Base-by-base conservation (phyloP, 495 filamentous ascomycete species). In the Trypethelium eluteriae region DNA sequence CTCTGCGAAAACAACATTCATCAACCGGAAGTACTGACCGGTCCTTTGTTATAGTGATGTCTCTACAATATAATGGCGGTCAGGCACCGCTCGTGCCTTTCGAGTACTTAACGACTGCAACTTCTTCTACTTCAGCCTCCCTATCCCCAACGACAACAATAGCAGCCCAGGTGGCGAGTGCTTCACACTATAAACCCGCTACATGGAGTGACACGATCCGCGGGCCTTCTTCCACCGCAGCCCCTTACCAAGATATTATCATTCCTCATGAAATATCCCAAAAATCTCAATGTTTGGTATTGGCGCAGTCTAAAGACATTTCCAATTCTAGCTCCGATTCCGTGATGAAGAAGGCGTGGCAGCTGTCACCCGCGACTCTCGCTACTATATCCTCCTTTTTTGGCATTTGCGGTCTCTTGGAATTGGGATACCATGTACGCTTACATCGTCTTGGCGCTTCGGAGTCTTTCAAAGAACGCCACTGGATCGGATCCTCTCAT, bases 401-500 rank as follows among this genome's bases (percentile, higher is more conserved):
- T 80, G 80, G 39, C 47, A 65, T 34, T n/a, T 70, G 18, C 32
- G 25, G 25, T 35, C 36, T 59, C 18, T 70, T 38, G 63, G 25
- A 78, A 64, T 69, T 70, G 68, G 78, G 73, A 18, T 73, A 71
- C 35, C 62, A 36, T 18, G 36, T 36, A 59, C 53, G 53, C 3
- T 18, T 59, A 6, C 74, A 63, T 69, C 71, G 2, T 72, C 79
- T 39, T 64, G 70, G 56, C 72, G 70, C 38, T 75, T 79, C 67
- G 44, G 79, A 79, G 18, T 79, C 81, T 47, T 75, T 80, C 67
- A 84, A 89, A 68, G 88, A 93, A 75, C 72, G 74, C 59, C 74
- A 72, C 71, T 94, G 89, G 89, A 84, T 94, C 39, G 84, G 86
- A 18, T 86, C 83, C 4, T 89, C 88, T 7, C 82, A 82, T 36